A percentile compares a stretch with the other conserved stretches of the same genome.
Evolutionary conservation across 345 rosid species (phyloP).

Genomic region (Euphorbia peplus): DNA sequence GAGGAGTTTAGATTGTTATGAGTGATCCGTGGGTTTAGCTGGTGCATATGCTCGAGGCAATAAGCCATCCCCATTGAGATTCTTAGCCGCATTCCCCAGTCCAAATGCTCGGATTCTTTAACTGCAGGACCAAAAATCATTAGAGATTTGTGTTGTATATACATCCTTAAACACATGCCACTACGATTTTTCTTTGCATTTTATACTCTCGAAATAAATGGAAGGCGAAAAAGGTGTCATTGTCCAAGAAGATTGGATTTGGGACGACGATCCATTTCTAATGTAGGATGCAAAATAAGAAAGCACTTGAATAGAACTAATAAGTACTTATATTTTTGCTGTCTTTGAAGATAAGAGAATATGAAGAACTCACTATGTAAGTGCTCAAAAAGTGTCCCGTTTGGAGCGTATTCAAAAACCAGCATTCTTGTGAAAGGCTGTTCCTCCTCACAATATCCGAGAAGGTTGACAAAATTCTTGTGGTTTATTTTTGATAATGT

Average conservation of each 20-base stretch:
- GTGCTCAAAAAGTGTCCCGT: slow-evolving; percentile 92
- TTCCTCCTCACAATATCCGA: slow-evolving; percentile 82
- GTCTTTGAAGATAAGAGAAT: not conserved
- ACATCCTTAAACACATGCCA: too few relatives aligned
- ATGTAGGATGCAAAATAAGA: not conserved
- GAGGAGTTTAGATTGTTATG: slow-evolving; percentile 61
- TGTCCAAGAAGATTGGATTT: not conserved
- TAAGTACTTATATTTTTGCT: not conserved
- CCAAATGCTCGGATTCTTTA: slow-evolving; percentile 77
- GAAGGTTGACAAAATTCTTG: slow-evolving; percentile 85
- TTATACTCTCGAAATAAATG: not conserved
- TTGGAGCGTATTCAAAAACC: slow-evolving; percentile 96
- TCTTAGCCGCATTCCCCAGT: slow-evolving; percentile 78
- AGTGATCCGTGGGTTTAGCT: slow-evolving; percentile 61
- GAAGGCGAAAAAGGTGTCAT: not conserved
- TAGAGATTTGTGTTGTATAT: not conserved
- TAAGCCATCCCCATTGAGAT: slow-evolving; percentile 85
- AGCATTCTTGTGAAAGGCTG: slow-evolving; percentile 84
- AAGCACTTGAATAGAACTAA: not conserved
- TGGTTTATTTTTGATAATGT: slow-evolving; percentile 77
- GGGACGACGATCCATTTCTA: not conserved
- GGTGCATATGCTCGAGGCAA: slow-evolving; percentile 93
- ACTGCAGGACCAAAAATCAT: slow-evolving; percentile 40
- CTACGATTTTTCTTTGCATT: not conserved
- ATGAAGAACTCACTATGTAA: slow-evolving; percentile 63